These are phyloP conservation scores for Iris pallida DNA, from an alignment of 116 monocot genomes.

Conservation along the genomic window DNA sequence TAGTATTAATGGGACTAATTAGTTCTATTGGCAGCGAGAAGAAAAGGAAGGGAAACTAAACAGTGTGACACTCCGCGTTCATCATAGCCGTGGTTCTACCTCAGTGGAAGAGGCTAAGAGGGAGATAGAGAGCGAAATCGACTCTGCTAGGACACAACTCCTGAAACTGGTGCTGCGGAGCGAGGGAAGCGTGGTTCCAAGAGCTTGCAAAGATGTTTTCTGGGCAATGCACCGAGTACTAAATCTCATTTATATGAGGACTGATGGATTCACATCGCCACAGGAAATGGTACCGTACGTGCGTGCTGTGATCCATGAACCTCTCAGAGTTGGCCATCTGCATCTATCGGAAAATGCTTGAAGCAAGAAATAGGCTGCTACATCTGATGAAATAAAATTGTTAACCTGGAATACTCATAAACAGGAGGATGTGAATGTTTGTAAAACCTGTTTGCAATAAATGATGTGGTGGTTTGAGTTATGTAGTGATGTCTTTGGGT, in stretches of 20 bases:
- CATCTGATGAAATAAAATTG: too few relatives aligned
- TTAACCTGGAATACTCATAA: too few relatives aligned
- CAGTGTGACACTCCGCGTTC: constrained; percentile 39
- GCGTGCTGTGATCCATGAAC: constrained; percentile 71
- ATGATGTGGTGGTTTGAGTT: too few relatives aligned
- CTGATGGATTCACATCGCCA: constrained; percentile 75
- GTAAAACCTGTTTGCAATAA: too few relatives aligned
- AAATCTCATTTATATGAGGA: constrained; percentile 53
- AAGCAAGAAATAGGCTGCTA: too few relatives aligned
- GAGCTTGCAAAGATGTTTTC: constrained; percentile 77
- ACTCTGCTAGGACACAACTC: constrained; percentile 44
- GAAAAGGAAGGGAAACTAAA: constrained; percentile 67
- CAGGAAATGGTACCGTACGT: constrained; percentile 67
- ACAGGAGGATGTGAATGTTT: too few relatives aligned
- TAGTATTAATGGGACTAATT: background rate
- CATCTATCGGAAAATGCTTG: background rate
- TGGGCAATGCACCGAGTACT: constrained; percentile 76
- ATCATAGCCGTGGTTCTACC: constrained; percentile 27
- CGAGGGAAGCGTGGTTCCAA: constrained; percentile 57
- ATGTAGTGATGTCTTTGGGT: too few relatives aligned
- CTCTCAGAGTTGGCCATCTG: constrained; percentile 26
- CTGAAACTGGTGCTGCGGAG: constrained; percentile 46
- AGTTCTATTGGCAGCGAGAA: constrained; percentile 58
- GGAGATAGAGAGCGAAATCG: constrained; percentile 25
- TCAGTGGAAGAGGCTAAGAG: constrained; percentile 49